A percentile compares a stretch with the other conserved stretches of the same genome.
Conservation (phyloP, 257 asterid species). For the Perilla frutescens region DNA sequence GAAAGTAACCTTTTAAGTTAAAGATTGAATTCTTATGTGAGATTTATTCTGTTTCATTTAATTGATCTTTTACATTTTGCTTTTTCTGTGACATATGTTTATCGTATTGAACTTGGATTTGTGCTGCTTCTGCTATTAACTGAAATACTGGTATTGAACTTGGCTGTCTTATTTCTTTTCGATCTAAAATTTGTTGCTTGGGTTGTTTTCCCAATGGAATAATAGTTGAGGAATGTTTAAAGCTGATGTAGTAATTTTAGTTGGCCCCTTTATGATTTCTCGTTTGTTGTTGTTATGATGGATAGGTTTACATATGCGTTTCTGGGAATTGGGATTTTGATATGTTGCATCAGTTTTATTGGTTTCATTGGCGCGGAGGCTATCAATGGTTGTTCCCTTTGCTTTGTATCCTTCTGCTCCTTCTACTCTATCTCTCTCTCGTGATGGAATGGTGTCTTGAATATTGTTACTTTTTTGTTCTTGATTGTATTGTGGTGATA, state of each 20-base stretch:
- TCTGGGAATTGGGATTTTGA: slow-evolving; percentile 69
- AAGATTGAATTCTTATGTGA: too few species aligned
- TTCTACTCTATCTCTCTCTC: slow-evolving; percentile 2
- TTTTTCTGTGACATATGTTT: too few species aligned
- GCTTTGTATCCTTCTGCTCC: slow-evolving; percentile 74
- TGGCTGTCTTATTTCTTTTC: background rate
- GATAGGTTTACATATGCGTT: slow-evolving; percentile 84
- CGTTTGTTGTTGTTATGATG: slow-evolving; percentile 20
- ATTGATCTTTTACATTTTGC: too few species aligned
- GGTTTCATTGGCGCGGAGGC: slow-evolving; percentile 92
- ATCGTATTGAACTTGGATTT: too few species aligned
- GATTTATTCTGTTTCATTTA: too few species aligned
- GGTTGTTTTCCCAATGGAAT: background rate
- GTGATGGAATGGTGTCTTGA: background rate
- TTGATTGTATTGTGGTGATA: background rate
- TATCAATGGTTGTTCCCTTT: slow-evolving; percentile 84
- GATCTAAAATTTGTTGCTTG: slow-evolving; percentile 20
- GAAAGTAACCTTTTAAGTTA: too few species aligned
- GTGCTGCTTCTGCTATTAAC: too few species aligned
- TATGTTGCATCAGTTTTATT: slow-evolving; percentile 60
- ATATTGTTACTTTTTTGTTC: background rate
- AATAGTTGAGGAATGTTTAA: slow-evolving; percentile 19
- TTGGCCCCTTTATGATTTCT: background rate
- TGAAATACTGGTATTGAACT: too few species aligned
- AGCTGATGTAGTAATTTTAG: slow-evolving; percentile 4